Conservation (phyloP, 371 early-diverging fungal species). For the Neoconidiobolus thromboides region DNA sequence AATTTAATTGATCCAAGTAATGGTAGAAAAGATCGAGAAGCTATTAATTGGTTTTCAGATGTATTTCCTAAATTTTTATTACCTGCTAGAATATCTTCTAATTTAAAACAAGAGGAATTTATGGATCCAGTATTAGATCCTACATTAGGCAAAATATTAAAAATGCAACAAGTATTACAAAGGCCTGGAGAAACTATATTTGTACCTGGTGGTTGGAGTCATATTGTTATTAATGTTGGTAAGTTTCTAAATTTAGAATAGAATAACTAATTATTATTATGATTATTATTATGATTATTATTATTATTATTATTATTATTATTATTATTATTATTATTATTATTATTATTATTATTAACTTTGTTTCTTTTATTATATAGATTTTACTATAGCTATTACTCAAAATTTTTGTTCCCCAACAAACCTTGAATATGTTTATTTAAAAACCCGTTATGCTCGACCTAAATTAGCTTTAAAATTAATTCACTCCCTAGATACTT, state of each 20-base stretch:
- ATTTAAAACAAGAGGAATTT: constrained; percentile 8
- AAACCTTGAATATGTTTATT: constrained; percentile 52
- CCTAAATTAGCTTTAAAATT: constrained; percentile 31
- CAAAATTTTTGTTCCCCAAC: constrained; percentile 62
- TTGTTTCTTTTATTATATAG: constrained; percentile 13
- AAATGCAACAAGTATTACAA: constrained; percentile 56
- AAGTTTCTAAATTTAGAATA: constrained; percentile 2
- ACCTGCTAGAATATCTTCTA: constrained; percentile 11
- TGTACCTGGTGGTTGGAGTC: constrained; percentile 73
- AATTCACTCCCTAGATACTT: too few species aligned
- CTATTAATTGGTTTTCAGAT: constrained; percentile 53
- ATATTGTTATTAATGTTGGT: constrained; percentile 68
- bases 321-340: too few species aligned
- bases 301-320: not conserved
- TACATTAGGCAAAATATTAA: constrained; percentile 26
- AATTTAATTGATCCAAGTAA: constrained; percentile 30
- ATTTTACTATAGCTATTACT: constrained; percentile 60
- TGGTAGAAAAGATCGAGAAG: constrained; percentile 50
- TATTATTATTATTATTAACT: not conserved
- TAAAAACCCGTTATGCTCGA: constrained; percentile 42
- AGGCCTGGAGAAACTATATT: constrained; percentile 63
- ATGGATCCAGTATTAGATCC: constrained; percentile 13
- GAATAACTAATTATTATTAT: too few species aligned
- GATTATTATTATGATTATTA: not conserved
- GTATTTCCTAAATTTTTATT: constrained; percentile 36